Base-by-base conservation (phyloP, 139 green algal genomes). In the Spirogloea muscicola region DNA sequence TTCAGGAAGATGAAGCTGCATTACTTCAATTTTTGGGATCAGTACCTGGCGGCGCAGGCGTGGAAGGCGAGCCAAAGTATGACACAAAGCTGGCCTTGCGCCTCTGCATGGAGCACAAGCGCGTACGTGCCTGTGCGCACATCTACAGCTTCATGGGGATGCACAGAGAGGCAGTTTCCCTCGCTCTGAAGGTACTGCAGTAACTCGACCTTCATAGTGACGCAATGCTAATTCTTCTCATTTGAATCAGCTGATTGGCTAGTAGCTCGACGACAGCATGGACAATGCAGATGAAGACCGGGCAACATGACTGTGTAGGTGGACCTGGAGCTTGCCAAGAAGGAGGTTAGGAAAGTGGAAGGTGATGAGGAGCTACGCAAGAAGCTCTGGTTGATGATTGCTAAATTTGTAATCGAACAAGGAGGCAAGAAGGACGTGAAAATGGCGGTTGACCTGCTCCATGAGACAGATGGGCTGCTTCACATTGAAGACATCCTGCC, bases 401-500 rank as follows among this genome's bases (percentile, higher is more conserved):
- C 92, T 0, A 60, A 75, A 21, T 87, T 95, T 60, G 81, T 97
- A n/a, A 88, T 97, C 21, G 82, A 89, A 71, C 46, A 55, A 25
- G 86, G 66, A n/a, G 18, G 1, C 33, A 40, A 41, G 18, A 34
- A 75, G 44, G 80, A 81, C 58, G 65, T 84, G 25, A 27, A 59
- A 10, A 60, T 29, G 25, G 77, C 77, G 4, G 76, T 84, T 29
- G 31, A 27, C 4, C 74, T 84, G 40, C 69, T 83, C 3, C 73
- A 74, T 40, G 83, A 88, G 39, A 77, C 58, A 58, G 72, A 83
- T 29, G 93, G 92, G 1, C 73, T 92, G 66, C 78, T 98, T 1
- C 89, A 91, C 66, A 93, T 97, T 29, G 93, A 98, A 77, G 93
- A 98, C 87, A 87, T 98, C 38, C 85, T 98, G 44, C 93, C 93